These are phyloP conservation scores for Globisporangium perplexum DNA, from an alignment of 352 stramenopile species.

Conservation along the genomic window DNA sequence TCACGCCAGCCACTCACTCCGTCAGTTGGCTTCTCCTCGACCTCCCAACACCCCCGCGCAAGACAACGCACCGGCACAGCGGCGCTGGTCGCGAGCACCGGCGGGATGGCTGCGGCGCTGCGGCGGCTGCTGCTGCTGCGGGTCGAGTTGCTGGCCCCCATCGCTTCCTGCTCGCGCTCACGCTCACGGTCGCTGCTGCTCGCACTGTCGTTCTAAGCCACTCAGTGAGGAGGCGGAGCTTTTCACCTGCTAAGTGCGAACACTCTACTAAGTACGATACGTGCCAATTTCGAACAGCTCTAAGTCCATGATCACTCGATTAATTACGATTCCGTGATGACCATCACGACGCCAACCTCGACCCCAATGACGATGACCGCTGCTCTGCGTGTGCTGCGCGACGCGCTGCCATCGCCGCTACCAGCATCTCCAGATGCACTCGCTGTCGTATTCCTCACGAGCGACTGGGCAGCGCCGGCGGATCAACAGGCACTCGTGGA, in stretches of 20 bases:
- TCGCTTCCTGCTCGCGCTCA: constrained; percentile 19
- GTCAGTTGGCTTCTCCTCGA: too few species aligned
- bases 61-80: constrained; percentile 36
- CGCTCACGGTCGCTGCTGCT: not conserved
- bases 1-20: too few species aligned
- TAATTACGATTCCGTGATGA: constrained; percentile 1
- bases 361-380: not conserved
- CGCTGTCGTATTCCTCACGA: constrained; percentile 30
- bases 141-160: constrained; percentile 31
- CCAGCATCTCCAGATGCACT: not conserved
- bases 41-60: too few species aligned
- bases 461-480: constrained; percentile 31
- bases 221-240: not conserved
- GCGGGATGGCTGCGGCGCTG: constrained; percentile 14
- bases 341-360: not conserved
- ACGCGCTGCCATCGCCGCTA: not conserved
- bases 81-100: constrained; percentile 65
- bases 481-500: constrained; percentile 27
- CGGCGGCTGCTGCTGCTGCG: constrained; percentile 22
- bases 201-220: not conserved
- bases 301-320: too few species aligned
- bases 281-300: too few species aligned
- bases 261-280: too few species aligned
- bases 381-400: not conserved
- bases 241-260: too few species aligned